A percentile compares a stretch with the other conserved stretches of the same genome.
Evolutionary conservation across 805 yeast species (phyloP).

Genomic region (Starmerella powellii): DNA sequence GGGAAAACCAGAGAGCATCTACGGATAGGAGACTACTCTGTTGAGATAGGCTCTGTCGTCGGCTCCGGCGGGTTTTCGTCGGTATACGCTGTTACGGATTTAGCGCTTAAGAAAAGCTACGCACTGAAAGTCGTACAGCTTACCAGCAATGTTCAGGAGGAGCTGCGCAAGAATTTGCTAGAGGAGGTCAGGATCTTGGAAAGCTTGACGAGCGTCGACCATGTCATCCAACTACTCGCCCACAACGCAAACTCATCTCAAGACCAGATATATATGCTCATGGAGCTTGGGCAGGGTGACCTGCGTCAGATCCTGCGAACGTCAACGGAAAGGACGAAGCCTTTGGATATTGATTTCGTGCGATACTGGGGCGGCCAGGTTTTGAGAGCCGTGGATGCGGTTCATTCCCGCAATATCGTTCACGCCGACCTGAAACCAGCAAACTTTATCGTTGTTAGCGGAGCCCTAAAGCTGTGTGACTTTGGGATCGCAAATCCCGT

Average conservation of each 20-base stretch:
- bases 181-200: conserved; percentile 73
- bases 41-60: conserved; percentile 3
- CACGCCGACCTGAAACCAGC: conserved; percentile 97
- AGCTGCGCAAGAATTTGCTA: conserved; percentile 26
- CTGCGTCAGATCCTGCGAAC: conserved; percentile 65
- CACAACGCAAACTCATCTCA: conserved; percentile 43
- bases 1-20: too few relatives aligned
- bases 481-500: conserved; percentile 87
- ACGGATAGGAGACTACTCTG: conserved; percentile 1
- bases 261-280: conserved; percentile 55
- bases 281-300: conserved; percentile 94
- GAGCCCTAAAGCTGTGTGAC: conserved; percentile 76
- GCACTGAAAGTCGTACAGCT: conserved; percentile 16
- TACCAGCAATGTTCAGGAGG: neutral
- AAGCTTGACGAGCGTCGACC: conserved; percentile 43
- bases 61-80: conserved; percentile 19
- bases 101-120: neutral
- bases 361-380: conserved; percentile 83
- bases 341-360: conserved; percentile 58
- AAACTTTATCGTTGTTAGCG: conserved; percentile 74
- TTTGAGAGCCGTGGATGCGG: conserved; percentile 68
- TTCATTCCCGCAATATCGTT: conserved; percentile 76
- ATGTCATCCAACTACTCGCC: conserved; percentile 73
- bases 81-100: conserved; percentile 11
- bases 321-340: conserved; percentile 34